Conservation (phyloP, 148 eudicot genomes). For the Simmondsia chinensis region DNA sequence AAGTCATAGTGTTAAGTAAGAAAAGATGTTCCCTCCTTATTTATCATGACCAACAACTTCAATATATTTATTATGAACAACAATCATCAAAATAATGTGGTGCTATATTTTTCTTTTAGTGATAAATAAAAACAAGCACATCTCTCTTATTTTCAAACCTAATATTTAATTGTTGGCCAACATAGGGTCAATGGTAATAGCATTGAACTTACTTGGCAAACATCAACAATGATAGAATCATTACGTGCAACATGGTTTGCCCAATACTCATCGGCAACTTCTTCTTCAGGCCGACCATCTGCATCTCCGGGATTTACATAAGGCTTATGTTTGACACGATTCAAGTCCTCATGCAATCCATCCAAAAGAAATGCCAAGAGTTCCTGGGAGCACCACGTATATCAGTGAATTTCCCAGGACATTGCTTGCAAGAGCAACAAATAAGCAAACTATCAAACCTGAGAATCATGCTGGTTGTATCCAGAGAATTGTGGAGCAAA, state of each 20-base stretch:
- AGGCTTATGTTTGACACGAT: conserved; percentile 94
- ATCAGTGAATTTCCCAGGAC: too few species aligned
- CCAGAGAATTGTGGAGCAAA: conserved; percentile 98
- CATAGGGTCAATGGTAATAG: not conserved
- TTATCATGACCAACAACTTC: too few species aligned
- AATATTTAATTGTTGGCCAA: not conserved
- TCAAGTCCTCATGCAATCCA: conserved; percentile 98
- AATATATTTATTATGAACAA: too few species aligned
- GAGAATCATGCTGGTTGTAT: conserved; percentile 94
- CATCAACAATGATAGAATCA: conserved; percentile 98
- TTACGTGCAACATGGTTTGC: conserved; percentile 92
- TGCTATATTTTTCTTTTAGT: too few species aligned
- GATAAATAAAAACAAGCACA: too few species aligned
- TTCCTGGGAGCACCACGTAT: conserved; percentile 41
- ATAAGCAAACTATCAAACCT: conserved; percentile 30
- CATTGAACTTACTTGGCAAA: conserved; percentile 69
- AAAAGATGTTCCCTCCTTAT: too few species aligned
- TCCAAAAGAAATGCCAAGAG: conserved; percentile 93
- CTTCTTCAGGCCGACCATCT: conserved; percentile 91
- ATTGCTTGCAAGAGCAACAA: too few species aligned
- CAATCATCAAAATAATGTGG: too few species aligned
- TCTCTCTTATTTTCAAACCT: too few species aligned
- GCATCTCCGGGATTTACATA: conserved; percentile 80
- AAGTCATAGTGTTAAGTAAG: too few species aligned
- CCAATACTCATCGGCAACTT: conserved; percentile 98